Conservation (phyloP, 106 monocot genomes). For the Allium sativum region DNA sequence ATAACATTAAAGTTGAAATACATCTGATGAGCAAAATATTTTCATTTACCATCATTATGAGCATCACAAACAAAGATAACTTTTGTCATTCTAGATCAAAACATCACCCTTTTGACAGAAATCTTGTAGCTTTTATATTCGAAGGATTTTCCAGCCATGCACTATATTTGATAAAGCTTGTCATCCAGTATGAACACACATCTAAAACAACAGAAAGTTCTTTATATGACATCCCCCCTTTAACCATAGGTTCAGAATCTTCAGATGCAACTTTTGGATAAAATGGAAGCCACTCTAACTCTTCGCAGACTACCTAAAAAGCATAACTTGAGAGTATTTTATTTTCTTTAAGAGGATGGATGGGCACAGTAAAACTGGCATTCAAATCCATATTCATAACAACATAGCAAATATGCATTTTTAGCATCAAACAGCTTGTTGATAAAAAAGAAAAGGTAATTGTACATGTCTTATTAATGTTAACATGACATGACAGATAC, state of each 20-base stretch:
- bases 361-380: too few relatives aligned
- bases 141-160: slow-evolving; percentile 85
- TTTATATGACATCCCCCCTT: slow-evolving; percentile 17
- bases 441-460: too few relatives aligned
- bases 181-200: slow-evolving; percentile 92
- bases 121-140: slow-evolving; percentile 87
- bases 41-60: neutral
- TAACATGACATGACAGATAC: too few relatives aligned
- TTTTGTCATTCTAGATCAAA: slow-evolving; percentile 9
- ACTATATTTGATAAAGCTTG: slow-evolving; percentile 93
- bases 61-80: neutral
- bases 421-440: too few relatives aligned
- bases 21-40: slow-evolving; percentile 5
- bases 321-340: too few relatives aligned
- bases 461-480: too few relatives aligned
- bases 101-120: slow-evolving; percentile 76
- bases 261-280: slow-evolving; percentile 31
- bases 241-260: slow-evolving; percentile 26
- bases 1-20: slow-evolving; percentile 6
- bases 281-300: slow-evolving; percentile 97
- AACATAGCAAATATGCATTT: too few relatives aligned
- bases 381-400: too few relatives aligned
- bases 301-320: slow-evolving; percentile 89
- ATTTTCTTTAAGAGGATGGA: too few relatives aligned
- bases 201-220: slow-evolving; percentile 53